Percentiles rank a stretch among this genome's conserved stretches.
These are phyloP conservation scores for Cyberlindnera japonica DNA, from an alignment of 805 yeast species.

Conservation along the genomic window DNA sequence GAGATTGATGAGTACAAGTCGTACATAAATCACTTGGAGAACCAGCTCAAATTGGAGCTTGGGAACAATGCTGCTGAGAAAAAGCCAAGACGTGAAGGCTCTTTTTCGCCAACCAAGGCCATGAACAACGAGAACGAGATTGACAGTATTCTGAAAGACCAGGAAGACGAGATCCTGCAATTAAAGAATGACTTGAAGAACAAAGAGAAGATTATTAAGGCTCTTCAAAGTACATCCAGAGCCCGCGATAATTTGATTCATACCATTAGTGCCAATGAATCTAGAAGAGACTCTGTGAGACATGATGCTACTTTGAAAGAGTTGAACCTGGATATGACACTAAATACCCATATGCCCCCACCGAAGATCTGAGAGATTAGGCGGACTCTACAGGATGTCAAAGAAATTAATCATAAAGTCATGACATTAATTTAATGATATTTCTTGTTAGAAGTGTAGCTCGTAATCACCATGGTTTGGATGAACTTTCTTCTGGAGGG, in stretches of 20 bases:
- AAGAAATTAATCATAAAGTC: too few species aligned
- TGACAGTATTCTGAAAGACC: conserved; percentile 44
- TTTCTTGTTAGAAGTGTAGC: neutral
- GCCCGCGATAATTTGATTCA: conserved; percentile 41
- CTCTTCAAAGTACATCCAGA: conserved; percentile 62
- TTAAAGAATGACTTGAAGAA: conserved; percentile 59
- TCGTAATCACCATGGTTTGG: conserved; percentile 1
- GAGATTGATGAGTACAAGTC: conserved; percentile 59
- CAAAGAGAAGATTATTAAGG: conserved; percentile 76
- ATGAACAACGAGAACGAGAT: conserved; percentile 18
- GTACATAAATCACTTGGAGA: conserved; percentile 58
- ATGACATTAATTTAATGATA: conserved; percentile 1
- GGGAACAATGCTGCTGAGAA: neutral
- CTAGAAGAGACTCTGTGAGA: conserved; percentile 22
- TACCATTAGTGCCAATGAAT: conserved; percentile 22
- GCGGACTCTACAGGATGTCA: too few species aligned
- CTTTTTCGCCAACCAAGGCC: conserved; percentile 15
- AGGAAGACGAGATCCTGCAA: conserved; percentile 64
- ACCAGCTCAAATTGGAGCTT: conserved; percentile 36
- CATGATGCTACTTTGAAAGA: conserved; percentile 20
- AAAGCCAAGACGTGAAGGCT: neutral
- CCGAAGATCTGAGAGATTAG: conserved; percentile 4
- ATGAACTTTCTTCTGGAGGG: conserved; percentile 14
- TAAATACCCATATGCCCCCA: conserved; percentile 4
- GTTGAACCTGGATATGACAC: conserved; percentile 19